Conservation (phyloP, 2,329 filamentous ascomycete genomes). For the Aspergillus sp. region DNA sequence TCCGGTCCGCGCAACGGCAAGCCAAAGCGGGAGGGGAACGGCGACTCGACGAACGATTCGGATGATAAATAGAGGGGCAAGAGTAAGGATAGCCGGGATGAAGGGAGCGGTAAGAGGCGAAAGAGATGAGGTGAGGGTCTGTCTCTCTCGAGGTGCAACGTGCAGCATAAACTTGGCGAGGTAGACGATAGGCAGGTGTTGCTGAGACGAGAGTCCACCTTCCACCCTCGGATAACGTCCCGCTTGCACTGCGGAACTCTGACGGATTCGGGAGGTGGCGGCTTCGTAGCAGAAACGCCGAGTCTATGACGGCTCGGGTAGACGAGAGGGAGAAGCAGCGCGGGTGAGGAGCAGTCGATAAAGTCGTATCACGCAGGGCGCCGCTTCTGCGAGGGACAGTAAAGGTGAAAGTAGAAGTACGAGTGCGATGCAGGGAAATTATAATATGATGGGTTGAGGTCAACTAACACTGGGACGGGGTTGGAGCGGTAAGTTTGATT, state of each 20-base stretch:
- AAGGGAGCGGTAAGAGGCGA: slow-evolving; percentile 53
- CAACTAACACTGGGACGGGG: slow-evolving; percentile 4
- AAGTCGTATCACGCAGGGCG: slow-evolving; percentile 4
- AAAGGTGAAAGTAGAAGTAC: slow-evolving; percentile 5
- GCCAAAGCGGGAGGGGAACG: slow-evolving; percentile 54
- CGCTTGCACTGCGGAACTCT: slow-evolving; percentile 38
- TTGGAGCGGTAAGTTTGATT: slow-evolving; percentile 13
- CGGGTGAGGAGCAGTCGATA: background rate
- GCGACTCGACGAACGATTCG: slow-evolving; percentile 50
- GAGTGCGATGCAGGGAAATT: slow-evolving; percentile 14
- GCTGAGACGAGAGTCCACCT: slow-evolving; percentile 33
- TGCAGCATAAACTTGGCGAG: slow-evolving; percentile 10
- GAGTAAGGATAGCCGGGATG: slow-evolving; percentile 48
- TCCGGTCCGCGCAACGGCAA: slow-evolving; percentile 48
- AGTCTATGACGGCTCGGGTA: slow-evolving; percentile 14
- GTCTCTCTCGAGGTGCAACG: slow-evolving; percentile 49
- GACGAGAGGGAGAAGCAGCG: background rate
- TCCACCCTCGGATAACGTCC: slow-evolving; percentile 45
- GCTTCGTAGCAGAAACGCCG: slow-evolving; percentile 24
- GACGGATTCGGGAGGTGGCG: slow-evolving; percentile 38
- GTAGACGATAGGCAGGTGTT: slow-evolving; percentile 10
- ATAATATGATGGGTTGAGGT: slow-evolving; percentile 9
- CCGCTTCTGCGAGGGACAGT: slow-evolving; percentile 4
- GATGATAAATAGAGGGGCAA: slow-evolving; percentile 57
- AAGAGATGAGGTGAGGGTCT: slow-evolving; percentile 44